Evolutionary conservation across 179 eudicot genomes (phyloP).

Genomic region (Heliamphora pulchella): DNA sequence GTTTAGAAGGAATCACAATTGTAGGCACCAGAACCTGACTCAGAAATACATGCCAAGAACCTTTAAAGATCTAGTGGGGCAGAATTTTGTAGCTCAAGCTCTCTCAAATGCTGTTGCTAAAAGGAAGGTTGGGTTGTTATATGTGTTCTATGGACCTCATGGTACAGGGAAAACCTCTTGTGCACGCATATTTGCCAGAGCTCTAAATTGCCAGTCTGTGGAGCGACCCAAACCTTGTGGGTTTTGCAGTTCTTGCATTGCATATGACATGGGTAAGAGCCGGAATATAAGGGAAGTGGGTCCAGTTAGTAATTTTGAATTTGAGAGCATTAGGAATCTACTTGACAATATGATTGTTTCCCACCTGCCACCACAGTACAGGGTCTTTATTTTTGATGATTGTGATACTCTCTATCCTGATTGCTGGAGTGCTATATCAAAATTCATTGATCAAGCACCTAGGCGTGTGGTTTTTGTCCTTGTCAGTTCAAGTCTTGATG

Average conservation of each 20-base stretch:
- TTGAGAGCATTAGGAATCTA: slow-evolving; percentile 52
- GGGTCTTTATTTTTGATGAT: slow-evolving; percentile 70
- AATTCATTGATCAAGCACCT: slow-evolving; percentile 83
- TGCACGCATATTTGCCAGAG: slow-evolving; percentile 87
- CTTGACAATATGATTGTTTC: slow-evolving; percentile 53
- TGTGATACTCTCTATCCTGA: slow-evolving; percentile 68
- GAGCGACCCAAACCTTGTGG: slow-evolving; percentile 87
- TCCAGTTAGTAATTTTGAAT: slow-evolving; percentile 60
- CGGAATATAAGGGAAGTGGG: slow-evolving; percentile 67
- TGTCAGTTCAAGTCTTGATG: slow-evolving; percentile 76
- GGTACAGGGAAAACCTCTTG: slow-evolving; percentile 92
- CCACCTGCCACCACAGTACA: slow-evolving; percentile 50
- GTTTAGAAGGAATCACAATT: slow-evolving; percentile 33
- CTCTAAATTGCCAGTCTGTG: slow-evolving; percentile 69
- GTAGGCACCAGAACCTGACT: slow-evolving; percentile 64
- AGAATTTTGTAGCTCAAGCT: slow-evolving; percentile 83
- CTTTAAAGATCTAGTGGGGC: slow-evolving; percentile 84
- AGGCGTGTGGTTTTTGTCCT: slow-evolving; percentile 76
- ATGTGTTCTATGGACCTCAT: slow-evolving; percentile 88
- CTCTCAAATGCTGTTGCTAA: slow-evolving; percentile 77
- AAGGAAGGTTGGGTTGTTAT: slow-evolving; percentile 67
- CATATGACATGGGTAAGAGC: slow-evolving; percentile 82
- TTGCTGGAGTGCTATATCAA: slow-evolving; percentile 80
- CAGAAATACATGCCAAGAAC: slow-evolving; percentile 93
- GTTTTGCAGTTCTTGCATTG: slow-evolving; percentile 62